Base-by-base conservation (phyloP, 2,329 filamentous ascomycete species). In the Talaromyces sp. region DNA sequence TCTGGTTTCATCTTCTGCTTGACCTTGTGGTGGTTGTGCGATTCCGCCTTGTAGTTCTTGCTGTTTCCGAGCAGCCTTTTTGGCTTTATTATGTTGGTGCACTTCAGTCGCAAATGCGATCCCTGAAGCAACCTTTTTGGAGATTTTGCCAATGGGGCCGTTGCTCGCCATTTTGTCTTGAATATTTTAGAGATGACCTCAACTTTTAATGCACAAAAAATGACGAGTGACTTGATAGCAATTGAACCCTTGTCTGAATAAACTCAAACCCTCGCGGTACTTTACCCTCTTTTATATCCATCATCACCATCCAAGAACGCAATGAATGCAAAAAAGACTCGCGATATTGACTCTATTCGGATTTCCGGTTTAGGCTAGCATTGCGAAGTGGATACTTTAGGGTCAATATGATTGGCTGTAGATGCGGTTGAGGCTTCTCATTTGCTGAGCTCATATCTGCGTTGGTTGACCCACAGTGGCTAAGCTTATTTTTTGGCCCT, bases 81-180 rank as follows among this genome's bases (percentile, higher is more conserved):
- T 56, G 22, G 64, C 59, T 29, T 67, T 67, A 15, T 51, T 65
- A 43, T 67, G 65, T 13, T 36, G 25, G 15, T 38, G 58, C 1
- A 59, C 63, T 63, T 67, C 66, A 5, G 22, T 31, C 13, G 45
- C 66, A 15, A 67, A 65, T n/a, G 63, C 66, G 54, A 67, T 49
- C 3, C 58, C 53, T 11, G 58, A 36, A 11, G 49, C 43, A 10
- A 67, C 51, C 8, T 59, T 60, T 3, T 27, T 19, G 7, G 43
- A 49, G 25, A 64, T 13, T 31, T 51, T 49, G 29, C 54, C 62
- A 29, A 64, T 43, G 11, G 62, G 62, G 2, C 62, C 62, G 36
- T 34, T 34, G 7, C 22, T 51, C 1, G 51, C n/a, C 51, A 54
- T 54, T 5, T 19, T 13, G 29, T 34, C 7, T 4, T 34, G 2